These are phyloP conservation scores for Sclerotinia trifoliorum DNA, from an alignment of 2,329 filamentous ascomycete genomes.

Conservation along the genomic window DNA sequence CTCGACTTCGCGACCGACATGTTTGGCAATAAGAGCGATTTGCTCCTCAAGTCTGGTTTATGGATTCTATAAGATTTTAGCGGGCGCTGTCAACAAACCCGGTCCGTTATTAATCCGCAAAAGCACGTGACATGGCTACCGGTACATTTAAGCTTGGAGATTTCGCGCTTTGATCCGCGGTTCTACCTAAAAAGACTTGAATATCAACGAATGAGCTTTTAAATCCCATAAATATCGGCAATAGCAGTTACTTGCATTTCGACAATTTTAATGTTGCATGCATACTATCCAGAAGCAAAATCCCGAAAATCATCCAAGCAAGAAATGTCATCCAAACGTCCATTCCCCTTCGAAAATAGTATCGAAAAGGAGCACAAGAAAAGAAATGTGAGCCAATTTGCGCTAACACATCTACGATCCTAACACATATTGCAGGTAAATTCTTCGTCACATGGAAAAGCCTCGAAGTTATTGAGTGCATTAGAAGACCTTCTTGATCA, in stretches of 20 bases:
- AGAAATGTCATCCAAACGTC: constrained; percentile 14
- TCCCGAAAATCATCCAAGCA: background rate
- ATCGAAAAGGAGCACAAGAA: constrained; percentile 1
- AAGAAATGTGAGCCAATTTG: background rate
- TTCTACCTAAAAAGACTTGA: too few species aligned
- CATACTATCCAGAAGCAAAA: background rate
- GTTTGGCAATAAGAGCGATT: constrained; percentile 40
- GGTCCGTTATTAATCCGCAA: background rate
- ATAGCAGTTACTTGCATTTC: background rate
- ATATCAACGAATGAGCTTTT: background rate
- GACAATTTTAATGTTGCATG: background rate
- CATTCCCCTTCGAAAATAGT: constrained; percentile 11
- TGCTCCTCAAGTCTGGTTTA: background rate
- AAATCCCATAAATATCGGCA: background rate
- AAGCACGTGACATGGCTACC: background rate
- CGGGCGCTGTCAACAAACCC: background rate
- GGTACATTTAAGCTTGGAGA: background rate
- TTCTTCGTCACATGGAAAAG: constrained; percentile 25
- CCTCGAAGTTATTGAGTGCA: constrained; percentile 32
- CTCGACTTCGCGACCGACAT: constrained; percentile 63
- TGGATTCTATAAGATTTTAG: constrained; percentile 12
- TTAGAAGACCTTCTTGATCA: constrained; percentile 33
- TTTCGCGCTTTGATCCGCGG: too few species aligned
- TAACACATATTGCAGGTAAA: constrained; percentile 3
- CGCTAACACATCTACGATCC: background rate